These are phyloP conservation scores for Rhizopus microsporus DNA, from an alignment of 371 early-diverging fungal species.

Conservation along the genomic window DNA sequence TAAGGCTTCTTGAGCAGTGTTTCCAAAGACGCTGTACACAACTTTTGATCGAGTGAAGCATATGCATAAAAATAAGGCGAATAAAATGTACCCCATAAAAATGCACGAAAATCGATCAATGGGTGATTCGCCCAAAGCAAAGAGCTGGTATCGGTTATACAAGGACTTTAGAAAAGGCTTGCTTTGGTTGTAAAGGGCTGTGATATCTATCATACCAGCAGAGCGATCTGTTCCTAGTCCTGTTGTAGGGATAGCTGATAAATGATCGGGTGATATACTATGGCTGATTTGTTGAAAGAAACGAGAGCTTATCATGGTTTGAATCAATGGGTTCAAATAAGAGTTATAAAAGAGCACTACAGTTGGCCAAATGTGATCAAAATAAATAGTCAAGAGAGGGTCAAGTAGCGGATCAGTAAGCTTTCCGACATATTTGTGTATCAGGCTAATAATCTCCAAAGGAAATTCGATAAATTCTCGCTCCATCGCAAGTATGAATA, in stretches of 20 bases:
- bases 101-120: constrained; percentile 40
- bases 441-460: constrained; percentile 39
- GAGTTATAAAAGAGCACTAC: not conserved
- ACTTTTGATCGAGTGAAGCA: constrained; percentile 23
- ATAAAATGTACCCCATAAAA: constrained; percentile 35
- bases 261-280: too few species aligned
- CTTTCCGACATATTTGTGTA: constrained; percentile 20
- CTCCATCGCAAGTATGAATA: constrained; percentile 34
- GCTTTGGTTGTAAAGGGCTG: constrained; percentile 10
- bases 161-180: constrained; percentile 13
- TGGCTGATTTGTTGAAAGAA: too few species aligned
- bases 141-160: constrained; percentile 30
- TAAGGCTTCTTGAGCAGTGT: constrained; percentile 44
- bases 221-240: not conserved
- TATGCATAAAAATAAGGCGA: constrained; percentile 32
- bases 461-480: constrained; percentile 46
- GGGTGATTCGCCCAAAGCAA: constrained; percentile 34
- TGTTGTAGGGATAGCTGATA: not conserved
- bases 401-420: constrained; percentile 63
- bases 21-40: constrained; percentile 29
- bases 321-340: not conserved
- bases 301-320: not conserved
- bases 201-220: not conserved
- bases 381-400: constrained; percentile 39
- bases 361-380: constrained; percentile 12